These are phyloP conservation scores for Beauveria australis DNA, from an alignment of 2,329 filamentous ascomycete species.

Conservation along the genomic window DNA sequence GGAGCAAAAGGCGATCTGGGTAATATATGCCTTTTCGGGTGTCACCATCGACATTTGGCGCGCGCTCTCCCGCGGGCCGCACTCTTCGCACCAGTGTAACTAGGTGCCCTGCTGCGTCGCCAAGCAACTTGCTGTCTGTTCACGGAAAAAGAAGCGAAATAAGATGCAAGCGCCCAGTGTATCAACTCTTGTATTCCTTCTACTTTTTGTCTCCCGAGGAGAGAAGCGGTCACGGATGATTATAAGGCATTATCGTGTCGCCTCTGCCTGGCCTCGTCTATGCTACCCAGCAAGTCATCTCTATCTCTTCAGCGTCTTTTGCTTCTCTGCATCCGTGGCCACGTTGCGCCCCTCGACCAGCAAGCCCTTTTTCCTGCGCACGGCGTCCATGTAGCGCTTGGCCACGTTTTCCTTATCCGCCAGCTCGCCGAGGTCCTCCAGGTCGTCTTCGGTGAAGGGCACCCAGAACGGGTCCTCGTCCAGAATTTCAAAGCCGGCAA, in stretches of 20 bases:
- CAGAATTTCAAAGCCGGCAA: conserved; percentile 83
- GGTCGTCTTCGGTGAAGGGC: conserved; percentile 88
- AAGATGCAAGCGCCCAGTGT: not conserved
- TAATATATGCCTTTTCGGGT: not conserved
- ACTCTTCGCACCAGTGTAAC: not conserved
- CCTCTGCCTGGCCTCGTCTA: not conserved
- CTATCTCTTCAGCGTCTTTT: conserved; percentile 58
- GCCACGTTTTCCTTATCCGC: conserved; percentile 94
- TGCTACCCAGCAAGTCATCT: not conserved
- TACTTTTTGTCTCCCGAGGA: not conserved
- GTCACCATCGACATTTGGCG: not conserved
- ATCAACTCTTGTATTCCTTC: not conserved
- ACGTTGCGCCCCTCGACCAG: conserved; percentile 70
- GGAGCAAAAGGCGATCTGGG: not conserved
- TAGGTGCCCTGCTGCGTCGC: not conserved
- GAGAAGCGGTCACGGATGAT: not conserved
- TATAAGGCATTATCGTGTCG: not conserved
- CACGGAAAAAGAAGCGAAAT: not conserved
- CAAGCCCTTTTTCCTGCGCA: conserved; percentile 79
- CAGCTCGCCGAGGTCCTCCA: conserved; percentile 91
- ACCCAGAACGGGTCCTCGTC: conserved; percentile 98
- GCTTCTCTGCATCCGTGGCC: conserved; percentile 88
- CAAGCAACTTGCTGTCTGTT: not conserved
- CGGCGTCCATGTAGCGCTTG: conserved; percentile 88
- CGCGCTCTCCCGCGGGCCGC: not conserved